Evolutionary conservation across 345 rosid genomes (phyloP).

Genomic region (Eucalyptus curtisii): DNA sequence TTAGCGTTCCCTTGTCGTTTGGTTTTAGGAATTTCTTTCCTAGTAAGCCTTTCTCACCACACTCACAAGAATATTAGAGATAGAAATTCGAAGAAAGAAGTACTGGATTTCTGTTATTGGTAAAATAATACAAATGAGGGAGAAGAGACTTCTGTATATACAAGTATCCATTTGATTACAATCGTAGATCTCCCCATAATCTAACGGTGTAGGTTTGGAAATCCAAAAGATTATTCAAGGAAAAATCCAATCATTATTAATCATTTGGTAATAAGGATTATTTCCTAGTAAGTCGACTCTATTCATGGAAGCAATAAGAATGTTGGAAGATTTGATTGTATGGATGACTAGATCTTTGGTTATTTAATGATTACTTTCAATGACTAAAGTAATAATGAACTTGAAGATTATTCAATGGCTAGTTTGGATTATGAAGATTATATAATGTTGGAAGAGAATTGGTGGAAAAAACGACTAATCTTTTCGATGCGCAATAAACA

Average conservation of each 20-base stretch:
- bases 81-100: no score
- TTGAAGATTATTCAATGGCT: neutral
- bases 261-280: neutral
- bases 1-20: neutral
- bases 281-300: neutral
- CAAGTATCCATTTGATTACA: neutral
- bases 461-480: no score
- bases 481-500: no score
- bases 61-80: neutral
- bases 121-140: neutral
- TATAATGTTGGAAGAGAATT: no score
- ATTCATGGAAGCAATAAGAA: no score
- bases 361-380: neutral
- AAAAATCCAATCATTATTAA: no score
- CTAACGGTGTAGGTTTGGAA: neutral
- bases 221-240: neutral
- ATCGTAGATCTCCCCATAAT: neutral
- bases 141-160: no score
- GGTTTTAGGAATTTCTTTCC: neutral
- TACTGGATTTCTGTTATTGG: neutral
- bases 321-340: neutral
- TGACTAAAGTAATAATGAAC: neutral
- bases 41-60: neutral
- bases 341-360: neutral
- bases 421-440: neutral